Evolutionary conservation across 257 asterid species (phyloP), one percentile per base, ranked within the genome.

Genomic region (Ligustrum vulgare): DNA sequence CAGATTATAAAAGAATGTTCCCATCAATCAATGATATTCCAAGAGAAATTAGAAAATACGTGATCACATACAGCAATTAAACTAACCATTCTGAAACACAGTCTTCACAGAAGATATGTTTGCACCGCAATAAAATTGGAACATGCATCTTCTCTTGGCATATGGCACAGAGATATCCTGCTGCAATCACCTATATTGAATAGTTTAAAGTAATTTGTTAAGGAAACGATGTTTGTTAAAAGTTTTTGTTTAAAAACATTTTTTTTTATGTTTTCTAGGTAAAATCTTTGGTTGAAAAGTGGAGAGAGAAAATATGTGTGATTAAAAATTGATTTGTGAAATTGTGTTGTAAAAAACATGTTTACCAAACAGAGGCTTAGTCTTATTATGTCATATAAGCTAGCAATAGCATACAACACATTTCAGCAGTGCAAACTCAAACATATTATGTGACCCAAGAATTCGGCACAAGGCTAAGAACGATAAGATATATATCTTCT

Each of bases 131-230:
- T 69, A 90, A 70, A 75, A 87, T 80, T 41, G 96, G 96, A n/a
- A 83, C 65, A 72, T 82, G 88, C 93, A 88, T 88, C 88, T 90
- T 90, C 82, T 87, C 93, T 82, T 88, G 96, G 85, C 93, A 90
- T 72, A 90, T 90, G 73, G 89, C 91, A 84, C 96, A 90, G 37
- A 88, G 74, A 79, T 90, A 93, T 72, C 93, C 96, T 0, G 89
- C 90, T 56, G 81, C 87, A 82, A 77, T 85, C 54, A 90, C 93
- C 96, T 90, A 82, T 31, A 15, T 20, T 41, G 11, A 54, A 82
- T 39, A 65, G 77, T 23, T 8, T 54, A 43, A 37, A 39, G 47
- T 73, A 33, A 39, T 72, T 31, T 0, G 54, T 67, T 66, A 12
- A 47, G 35, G 16, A 20, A 20, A 8, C 72, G 71, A 45, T n/a